These are phyloP conservation scores for Chromera velia DNA, from an alignment of 73 alveolate species.

Conservation along the genomic window DNA sequence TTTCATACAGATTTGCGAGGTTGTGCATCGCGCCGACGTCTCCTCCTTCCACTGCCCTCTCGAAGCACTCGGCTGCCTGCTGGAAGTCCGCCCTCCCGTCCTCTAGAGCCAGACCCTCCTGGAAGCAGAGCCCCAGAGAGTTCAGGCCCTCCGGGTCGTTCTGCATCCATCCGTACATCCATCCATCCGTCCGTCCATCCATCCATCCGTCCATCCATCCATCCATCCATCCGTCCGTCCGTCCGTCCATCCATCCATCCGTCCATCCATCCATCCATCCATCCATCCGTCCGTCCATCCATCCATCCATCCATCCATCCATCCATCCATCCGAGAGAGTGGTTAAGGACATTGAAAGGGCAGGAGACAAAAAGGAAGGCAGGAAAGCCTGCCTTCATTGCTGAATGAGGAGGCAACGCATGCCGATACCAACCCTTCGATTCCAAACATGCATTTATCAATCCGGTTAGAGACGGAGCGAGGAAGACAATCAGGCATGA, in stretches of 20 bases:
- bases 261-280: no score
- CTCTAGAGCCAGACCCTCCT: not conserved
- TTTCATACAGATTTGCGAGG: not conserved
- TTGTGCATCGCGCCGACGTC: not conserved
- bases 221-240: not conserved
- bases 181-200: not conserved
- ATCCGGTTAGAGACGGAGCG: no score
- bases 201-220: not conserved
- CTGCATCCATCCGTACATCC: not conserved
- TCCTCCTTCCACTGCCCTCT: not conserved
- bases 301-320: no score
- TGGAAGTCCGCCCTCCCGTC: not conserved
- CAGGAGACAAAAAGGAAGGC: no score
- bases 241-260: not conserved
- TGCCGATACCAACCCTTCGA: no score
- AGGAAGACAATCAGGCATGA: no score
- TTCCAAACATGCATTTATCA: no score
- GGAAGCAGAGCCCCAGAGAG: not conserved
- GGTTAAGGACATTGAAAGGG: no score
- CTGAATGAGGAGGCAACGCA: no score
- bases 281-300: no score
- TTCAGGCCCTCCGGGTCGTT: not conserved
- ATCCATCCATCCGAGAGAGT: no score
- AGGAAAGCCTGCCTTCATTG: no score
- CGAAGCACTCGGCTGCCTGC: not conserved